Percentiles rank a stretch among this genome's conserved stretches.
phyloP scores from a whole-genome alignment of 176 grass and related monocot genomes.

The Aegilops bicornis region DNA sequence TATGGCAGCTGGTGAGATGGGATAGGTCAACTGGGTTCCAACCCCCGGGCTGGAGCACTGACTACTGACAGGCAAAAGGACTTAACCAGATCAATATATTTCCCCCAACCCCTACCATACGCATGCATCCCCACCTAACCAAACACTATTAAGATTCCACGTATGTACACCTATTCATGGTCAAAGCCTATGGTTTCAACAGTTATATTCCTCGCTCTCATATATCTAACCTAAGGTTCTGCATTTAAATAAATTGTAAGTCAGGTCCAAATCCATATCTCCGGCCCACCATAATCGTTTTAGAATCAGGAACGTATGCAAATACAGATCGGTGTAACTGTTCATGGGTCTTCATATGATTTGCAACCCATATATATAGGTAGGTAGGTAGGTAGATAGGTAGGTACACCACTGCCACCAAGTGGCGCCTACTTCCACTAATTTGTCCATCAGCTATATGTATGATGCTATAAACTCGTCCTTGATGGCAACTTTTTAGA shows the following conservation, averaged over 20 bases:
- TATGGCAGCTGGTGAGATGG: no score
- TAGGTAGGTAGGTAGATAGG: no score
- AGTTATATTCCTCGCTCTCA: background rate
- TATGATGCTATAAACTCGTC: no score
- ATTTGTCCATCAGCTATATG: background rate
- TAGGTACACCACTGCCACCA: background rate
- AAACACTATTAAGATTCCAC: no score
- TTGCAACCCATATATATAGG: background rate
- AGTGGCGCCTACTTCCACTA: conserved; percentile 21
- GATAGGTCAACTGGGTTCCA: no score
- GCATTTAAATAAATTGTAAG: background rate
- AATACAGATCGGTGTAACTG: background rate
- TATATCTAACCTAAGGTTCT: background rate
- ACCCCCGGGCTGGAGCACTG: no score
- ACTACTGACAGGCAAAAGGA: no score
- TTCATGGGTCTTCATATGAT: background rate
- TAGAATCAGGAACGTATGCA: conserved; percentile 28
- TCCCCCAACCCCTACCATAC: no score
- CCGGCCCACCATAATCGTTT: background rate
- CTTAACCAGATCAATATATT: no score
- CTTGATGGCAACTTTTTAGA: background rate
- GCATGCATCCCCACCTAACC: no score
- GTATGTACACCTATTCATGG: no score
- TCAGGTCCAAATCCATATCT: conserved; percentile 23
- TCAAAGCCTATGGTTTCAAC: background rate